A percentile compares a stretch with the other conserved stretches of the same genome.
Conservation (phyloP, 2,329 filamentous ascomycete genomes). For the Pseudonectria foliicola region DNA sequence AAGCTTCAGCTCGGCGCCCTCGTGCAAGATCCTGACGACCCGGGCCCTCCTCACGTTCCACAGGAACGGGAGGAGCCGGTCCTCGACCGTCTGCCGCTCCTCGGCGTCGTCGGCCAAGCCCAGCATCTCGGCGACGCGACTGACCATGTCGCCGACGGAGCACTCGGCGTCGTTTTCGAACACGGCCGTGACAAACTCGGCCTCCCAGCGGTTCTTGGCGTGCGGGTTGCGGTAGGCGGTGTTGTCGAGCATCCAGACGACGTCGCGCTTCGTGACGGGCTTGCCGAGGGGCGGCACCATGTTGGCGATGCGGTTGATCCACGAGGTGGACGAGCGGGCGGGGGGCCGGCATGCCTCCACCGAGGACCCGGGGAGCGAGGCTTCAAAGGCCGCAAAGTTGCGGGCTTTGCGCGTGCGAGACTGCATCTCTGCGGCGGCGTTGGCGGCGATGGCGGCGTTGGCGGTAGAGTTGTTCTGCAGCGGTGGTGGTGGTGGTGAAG, state of each 20-base stretch:
- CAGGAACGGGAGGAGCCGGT: constrained; percentile 69
- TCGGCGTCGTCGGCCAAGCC: constrained; percentile 56
- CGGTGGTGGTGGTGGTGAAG: too few relatives aligned
- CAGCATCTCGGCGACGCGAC: constrained; percentile 61
- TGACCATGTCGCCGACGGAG: constrained; percentile 60
- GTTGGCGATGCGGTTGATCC: constrained; percentile 42
- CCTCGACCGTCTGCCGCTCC: constrained; percentile 52
- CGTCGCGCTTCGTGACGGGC: constrained; percentile 56
- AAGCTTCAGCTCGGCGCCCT: constrained; percentile 43
- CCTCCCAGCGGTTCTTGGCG: constrained; percentile 55
- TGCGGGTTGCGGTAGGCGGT: constrained; percentile 60
- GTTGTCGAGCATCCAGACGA: constrained; percentile 86
- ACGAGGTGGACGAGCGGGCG: constrained; percentile 15
- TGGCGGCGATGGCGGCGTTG: constrained; percentile 8
- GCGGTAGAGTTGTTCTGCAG: too few relatives aligned
- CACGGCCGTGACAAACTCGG: constrained; percentile 76
- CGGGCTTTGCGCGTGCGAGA: constrained; percentile 40
- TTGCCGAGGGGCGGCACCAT: constrained; percentile 50
- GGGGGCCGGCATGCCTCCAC: constrained; percentile 23
- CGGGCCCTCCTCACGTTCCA: constrained; percentile 67
- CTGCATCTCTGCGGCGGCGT: constrained; percentile 42
- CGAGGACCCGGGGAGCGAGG: constrained; percentile 34
- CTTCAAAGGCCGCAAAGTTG: constrained; percentile 44
- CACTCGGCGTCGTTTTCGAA: constrained; percentile 67
- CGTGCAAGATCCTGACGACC: constrained; percentile 57